A percentile compares a stretch with the other conserved stretches of the same genome.
These are phyloP conservation scores for Oryza coarctata DNA, from an alignment of 176 grass and related monocot species.

Conservation along the genomic window DNA sequence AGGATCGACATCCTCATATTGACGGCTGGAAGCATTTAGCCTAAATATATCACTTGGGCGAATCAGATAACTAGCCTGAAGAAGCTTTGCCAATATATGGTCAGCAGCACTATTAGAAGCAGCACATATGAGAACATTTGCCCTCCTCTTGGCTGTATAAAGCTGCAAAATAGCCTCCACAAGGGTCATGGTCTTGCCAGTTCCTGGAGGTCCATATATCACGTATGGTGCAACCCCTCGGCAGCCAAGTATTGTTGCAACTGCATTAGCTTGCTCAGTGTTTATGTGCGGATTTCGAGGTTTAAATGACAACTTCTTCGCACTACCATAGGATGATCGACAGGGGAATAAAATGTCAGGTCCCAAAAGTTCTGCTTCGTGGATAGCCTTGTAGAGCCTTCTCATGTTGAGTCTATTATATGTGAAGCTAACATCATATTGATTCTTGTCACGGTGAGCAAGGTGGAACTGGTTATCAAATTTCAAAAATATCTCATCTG, in stretches of 20 bases:
- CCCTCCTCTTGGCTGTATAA: slow-evolving; percentile 52
- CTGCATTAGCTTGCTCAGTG: slow-evolving; percentile 64
- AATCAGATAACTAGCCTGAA: slow-evolving; percentile 50
- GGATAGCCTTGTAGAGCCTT: slow-evolving; percentile 68
- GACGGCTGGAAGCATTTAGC: slow-evolving; percentile 77
- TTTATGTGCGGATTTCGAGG: slow-evolving; percentile 69
- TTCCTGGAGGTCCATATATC: slow-evolving; percentile 86
- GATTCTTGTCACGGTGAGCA: slow-evolving; percentile 41
- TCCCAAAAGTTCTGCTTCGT: slow-evolving; percentile 54
- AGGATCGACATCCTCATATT: slow-evolving; percentile 71
- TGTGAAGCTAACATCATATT: slow-evolving; percentile 72
- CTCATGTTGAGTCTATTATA: slow-evolving; percentile 94
- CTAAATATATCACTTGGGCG: slow-evolving; percentile 71
- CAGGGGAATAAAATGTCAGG: slow-evolving; percentile 57
- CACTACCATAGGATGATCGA: slow-evolving; percentile 36
- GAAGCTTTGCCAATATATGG: slow-evolving; percentile 77
- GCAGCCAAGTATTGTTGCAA: slow-evolving; percentile 82
- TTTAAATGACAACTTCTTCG: slow-evolving; percentile 48
- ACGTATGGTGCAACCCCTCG: slow-evolving; percentile 72
- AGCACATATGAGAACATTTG: slow-evolving; percentile 77
- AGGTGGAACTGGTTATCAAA: slow-evolving; percentile 61
- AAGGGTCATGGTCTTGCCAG: slow-evolving; percentile 85
- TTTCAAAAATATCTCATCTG: slow-evolving; percentile 83
- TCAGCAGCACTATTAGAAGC: slow-evolving; percentile 92
- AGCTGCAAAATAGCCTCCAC: slow-evolving; percentile 87